phyloP scores from a whole-genome alignment of 164 flowering plant genomes.

The Cinnamomum micranthum region DNA sequence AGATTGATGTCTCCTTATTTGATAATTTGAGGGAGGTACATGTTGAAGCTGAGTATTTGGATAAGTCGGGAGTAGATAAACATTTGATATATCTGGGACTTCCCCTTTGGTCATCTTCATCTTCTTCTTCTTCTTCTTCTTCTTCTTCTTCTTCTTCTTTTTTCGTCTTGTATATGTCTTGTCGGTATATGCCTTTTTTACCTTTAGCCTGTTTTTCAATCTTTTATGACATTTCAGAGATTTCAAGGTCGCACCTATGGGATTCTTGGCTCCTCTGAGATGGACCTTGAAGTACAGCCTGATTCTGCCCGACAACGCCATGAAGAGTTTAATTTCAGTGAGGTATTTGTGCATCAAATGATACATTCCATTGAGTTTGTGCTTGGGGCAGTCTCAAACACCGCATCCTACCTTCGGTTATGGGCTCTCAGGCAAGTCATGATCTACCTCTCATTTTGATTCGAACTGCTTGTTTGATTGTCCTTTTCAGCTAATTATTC shows the following conservation, averaged over 20 bases:
- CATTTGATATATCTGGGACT: too few species aligned
- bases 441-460: not conserved
- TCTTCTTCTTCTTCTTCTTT: too few species aligned
- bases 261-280: constrained; percentile 69
- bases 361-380: constrained; percentile 93
- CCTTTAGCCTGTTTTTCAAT: too few species aligned
- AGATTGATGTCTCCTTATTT: too few species aligned
- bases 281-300: constrained; percentile 74
- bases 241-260: constrained; percentile 93
- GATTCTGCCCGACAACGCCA: constrained; percentile 68
- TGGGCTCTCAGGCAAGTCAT: constrained; percentile 84
- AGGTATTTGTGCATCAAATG: constrained; percentile 94
- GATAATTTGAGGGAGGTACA: too few species aligned
- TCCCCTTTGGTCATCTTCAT: too few species aligned
- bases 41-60: too few species aligned
- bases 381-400: constrained; percentile 91
- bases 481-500: constrained; percentile 7
- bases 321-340: constrained; percentile 91
- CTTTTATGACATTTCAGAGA: constrained; percentile 38
- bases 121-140: too few species aligned
- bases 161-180: too few species aligned
- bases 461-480: not conserved
- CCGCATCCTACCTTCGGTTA: constrained; percentile 94
- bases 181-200: too few species aligned
- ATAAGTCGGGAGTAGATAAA: too few species aligned